Base-by-base conservation (phyloP, 768 basidiomycete species). In the Hydnum rufescens region DNA sequence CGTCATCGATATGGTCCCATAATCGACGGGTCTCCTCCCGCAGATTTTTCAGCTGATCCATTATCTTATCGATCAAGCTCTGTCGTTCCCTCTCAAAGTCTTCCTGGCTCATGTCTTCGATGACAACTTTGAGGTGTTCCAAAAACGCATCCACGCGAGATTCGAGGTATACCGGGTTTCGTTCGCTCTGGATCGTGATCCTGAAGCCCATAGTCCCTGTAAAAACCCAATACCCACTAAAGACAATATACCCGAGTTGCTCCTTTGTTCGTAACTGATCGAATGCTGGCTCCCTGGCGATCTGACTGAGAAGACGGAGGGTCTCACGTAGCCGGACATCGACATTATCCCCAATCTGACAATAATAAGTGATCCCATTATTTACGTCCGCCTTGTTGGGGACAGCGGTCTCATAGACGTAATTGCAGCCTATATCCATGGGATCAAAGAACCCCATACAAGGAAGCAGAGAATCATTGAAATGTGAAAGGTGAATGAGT, bases 221-320 rank as follows among this genome's bases (percentile, higher is more conserved):
- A n/a, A 51, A 51, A 3, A 52, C 26, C 48, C 55, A 59, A 8
- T 31, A 50, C 26, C 52, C 54, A 19, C 57, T 57, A 5, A 71
- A 74, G 32, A 95, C 92, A 42, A 95, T 72, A 63, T 99, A 99
- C 3, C 95, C 95, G 1, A 99, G 72, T 64, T 99, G 95, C 62
- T 97, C 88, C 62, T 87, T 80, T 3, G 92, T 96, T 28, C 95
- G 80, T 29, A 99, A 74, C 23, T 79, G 69, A 62, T 93, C 80
- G 66, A 97, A 99, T 5, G 83, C 75, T 1, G 92, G 93, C 59
- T 99, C 95, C n/a, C 74, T 70, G 32, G 92, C 71, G 53, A 97
- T 82, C 58, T 92, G 87, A 0, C 73, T 72, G 23, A 96, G 76
- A 13, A 99, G 71, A 2, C 77, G 67, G 23, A 80, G 71, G 1